Base-by-base conservation (phyloP, 78 protist genomes). In the Isochrysis galbana region DNA sequence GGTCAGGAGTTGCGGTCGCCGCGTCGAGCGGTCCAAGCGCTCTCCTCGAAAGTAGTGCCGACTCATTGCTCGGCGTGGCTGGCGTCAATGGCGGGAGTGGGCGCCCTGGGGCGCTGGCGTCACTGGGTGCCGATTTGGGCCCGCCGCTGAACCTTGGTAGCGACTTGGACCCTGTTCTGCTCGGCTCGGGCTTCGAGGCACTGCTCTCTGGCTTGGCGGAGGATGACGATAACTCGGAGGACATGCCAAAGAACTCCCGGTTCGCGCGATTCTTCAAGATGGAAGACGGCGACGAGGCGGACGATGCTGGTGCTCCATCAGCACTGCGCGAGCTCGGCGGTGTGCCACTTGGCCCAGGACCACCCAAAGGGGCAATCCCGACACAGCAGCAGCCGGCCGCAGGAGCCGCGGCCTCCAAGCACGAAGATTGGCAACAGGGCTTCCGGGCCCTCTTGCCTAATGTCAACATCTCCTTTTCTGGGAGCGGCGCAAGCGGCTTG, bases 381-480 rank as follows among this genome's bases (percentile, higher is more conserved):
- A 10, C 67, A 54, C 32, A 10, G 67, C 67, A 19, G 67, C 67
- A 21, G 67, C 67, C 19, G 67, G 32, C 67, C 67, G 67, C 10
- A 10, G 67, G 67, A 17, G 82, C 32, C 42, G 82, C 36, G 42
- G n/a, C 42, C 82, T 2, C 2, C 36, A 21, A 42, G 44, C 54
- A 39, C 48, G n/a, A n/a, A n/a, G n/a, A n/a, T n/a, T 78, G 87
- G 87, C 87, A 78, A 25, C 87, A 41, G 23, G 21, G 34, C 46
- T 42, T 78, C 48, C 87, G 87, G 1, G 87, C 87, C 34, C 87
- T 78, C 54, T n/a, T 51, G 61, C 61, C 61, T 7, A 51, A 51
- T 51, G 61, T 51, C 7, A 51, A 7, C 7, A 51, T 51, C 14
- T 51, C 14, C 29, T 51, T 51, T 51, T 51, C 14, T 7, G 61